A percentile compares a stretch with the other conserved stretches of the same genome.
These are phyloP conservation scores for Drechslerella stenobrocha DNA, from an alignment of 2,329 filamentous ascomycete genomes.

Conservation along the genomic window DNA sequence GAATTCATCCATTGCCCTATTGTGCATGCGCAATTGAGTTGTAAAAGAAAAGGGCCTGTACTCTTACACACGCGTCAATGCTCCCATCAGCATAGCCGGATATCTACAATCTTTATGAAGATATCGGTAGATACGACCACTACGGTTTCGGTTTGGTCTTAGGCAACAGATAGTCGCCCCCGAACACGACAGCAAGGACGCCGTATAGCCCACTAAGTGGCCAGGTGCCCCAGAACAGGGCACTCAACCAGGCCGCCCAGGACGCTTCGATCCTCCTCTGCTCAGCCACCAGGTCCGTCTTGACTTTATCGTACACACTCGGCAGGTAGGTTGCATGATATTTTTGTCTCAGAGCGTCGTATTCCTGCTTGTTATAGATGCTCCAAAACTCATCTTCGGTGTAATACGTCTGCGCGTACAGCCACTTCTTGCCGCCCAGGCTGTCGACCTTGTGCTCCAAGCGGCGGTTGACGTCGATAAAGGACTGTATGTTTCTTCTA, in stretches of 20 bases:
- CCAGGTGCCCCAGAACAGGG: conserved; percentile 57
- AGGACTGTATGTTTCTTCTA: conserved; percentile 57
- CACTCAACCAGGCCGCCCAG: conserved; percentile 54
- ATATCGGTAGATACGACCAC: not conserved
- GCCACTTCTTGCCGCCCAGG: conserved; percentile 68
- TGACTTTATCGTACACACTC: conserved; percentile 70
- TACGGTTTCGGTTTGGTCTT: conserved; percentile 12
- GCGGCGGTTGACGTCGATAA: conserved; percentile 63
- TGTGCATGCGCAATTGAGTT: no score
- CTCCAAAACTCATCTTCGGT: conserved; percentile 70
- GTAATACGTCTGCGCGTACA: conserved; percentile 72
- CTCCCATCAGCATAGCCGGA: no score
- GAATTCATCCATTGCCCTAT: not conserved
- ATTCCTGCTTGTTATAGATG: conserved; percentile 65
- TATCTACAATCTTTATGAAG: no score
- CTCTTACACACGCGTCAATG: no score
- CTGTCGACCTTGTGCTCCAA: conserved; percentile 65
- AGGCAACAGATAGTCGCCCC: conserved; percentile 55
- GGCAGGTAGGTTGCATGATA: conserved; percentile 66
- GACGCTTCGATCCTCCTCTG: conserved; percentile 55
- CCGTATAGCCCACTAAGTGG: conserved; percentile 66
- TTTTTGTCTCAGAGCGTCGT: conserved; percentile 63
- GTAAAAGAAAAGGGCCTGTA: no score
- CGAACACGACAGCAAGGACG: conserved; percentile 64
- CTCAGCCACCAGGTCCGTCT: conserved; percentile 57